Percentiles rank a stretch among this genome's conserved stretches.
Conservation (phyloP, 1,284 basidiomycete species). For the Termitomyces sp. region DNA sequence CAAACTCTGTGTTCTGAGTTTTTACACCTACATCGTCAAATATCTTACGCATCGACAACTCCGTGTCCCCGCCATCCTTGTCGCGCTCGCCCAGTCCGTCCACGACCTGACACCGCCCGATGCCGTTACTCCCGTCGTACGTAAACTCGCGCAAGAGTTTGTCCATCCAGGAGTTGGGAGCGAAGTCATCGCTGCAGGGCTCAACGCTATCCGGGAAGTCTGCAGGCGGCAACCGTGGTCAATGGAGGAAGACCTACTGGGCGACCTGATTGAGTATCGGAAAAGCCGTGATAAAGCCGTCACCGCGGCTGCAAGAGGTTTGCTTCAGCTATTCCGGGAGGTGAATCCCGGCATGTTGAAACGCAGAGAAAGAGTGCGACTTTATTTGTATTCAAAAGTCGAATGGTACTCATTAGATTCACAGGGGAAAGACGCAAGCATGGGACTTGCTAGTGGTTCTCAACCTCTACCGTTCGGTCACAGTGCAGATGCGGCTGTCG, state of each 20-base stretch:
- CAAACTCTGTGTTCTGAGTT: constrained; percentile 91
- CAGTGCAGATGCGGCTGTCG: constrained; percentile 64
- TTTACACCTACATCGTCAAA: constrained; percentile 95
- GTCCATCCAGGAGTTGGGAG: constrained; percentile 95
- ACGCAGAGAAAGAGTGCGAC: constrained; percentile 73
- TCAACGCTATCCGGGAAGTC: constrained; percentile 93
- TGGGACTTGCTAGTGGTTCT: constrained; percentile 57
- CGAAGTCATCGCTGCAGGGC: constrained; percentile 93
- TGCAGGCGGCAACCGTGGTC: constrained; percentile 93
- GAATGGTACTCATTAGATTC: constrained; percentile 3
- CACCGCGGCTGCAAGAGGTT: constrained; percentile 79
- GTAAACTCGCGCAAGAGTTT: constrained; percentile 93
- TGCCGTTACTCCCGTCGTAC: constrained; percentile 82
- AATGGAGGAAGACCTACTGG: constrained; percentile 91
- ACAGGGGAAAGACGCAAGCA: constrained; percentile 82
- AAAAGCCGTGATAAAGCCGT: constrained; percentile 96
- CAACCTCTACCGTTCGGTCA: constrained; percentile 83
- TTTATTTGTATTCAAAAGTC: not conserved
- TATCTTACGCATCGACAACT: constrained; percentile 94
- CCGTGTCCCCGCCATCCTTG: constrained; percentile 91
- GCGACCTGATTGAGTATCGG: constrained; percentile 90
- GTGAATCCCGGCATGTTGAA: constrained; percentile 94
- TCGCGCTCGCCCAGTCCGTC: constrained; percentile 91
- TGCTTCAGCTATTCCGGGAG: constrained; percentile 92
- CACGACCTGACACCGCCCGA: constrained; percentile 97